These are phyloP conservation scores for Luzula sylvatica DNA, from an alignment of 176 grass and related monocot species.

Conservation along the genomic window DNA sequence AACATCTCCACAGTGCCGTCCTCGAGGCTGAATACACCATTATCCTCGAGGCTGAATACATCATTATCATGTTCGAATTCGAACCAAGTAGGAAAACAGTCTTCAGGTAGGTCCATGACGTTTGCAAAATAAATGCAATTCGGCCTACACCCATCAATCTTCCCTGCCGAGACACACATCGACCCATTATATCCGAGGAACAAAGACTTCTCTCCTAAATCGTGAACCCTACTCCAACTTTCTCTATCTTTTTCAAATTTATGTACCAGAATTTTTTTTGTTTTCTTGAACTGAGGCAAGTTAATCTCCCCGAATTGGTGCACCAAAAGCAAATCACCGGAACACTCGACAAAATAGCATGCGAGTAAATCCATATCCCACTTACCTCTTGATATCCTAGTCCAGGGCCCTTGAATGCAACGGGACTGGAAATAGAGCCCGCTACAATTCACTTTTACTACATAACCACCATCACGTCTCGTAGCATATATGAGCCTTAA, in stretches of 20 bases:
- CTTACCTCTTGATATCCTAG: not conserved
- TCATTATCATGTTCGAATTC: no score
- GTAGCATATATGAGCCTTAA: no score
- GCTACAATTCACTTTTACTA: not conserved
- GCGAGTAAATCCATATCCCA: not conserved
- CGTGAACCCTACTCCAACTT: not conserved
- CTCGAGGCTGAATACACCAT: not conserved
- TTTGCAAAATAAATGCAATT: conserved; percentile 7
- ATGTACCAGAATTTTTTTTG: not conserved
- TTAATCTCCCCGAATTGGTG: not conserved
- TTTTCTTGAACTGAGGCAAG: not conserved
- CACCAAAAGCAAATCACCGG: not conserved
- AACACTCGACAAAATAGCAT: not conserved
- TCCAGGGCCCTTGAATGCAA: not conserved
- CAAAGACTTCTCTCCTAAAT: not conserved
- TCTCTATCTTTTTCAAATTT: not conserved
- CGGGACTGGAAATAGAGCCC: not conserved
- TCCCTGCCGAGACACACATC: not conserved
- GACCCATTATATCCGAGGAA: not conserved
- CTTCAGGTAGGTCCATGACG: not conserved
- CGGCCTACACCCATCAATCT: not conserved
- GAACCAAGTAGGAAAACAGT: not conserved
- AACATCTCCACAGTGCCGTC: not conserved
- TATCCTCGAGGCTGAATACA: not conserved
- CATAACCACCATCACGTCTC: no score